Evolutionary conservation across 306 rosid species (phyloP).

Genomic region (Calophaca sinica): DNA sequence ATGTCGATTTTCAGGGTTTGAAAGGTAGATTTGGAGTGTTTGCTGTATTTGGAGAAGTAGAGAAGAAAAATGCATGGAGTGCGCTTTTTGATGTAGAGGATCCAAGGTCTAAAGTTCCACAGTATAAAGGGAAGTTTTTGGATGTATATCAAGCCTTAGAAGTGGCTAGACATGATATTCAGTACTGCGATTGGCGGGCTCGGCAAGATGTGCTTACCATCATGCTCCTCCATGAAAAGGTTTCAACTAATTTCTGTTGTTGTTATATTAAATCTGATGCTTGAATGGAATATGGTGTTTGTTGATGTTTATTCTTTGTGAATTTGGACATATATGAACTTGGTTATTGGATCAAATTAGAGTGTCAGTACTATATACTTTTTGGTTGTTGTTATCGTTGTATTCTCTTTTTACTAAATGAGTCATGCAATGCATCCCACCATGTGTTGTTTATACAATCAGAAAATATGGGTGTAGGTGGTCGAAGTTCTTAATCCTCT

Average conservation of each 20-base stretch:
- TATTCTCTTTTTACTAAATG: not conserved
- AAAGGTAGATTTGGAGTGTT: slow-evolving; percentile 76
- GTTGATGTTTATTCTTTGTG: not conserved
- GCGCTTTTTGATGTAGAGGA: slow-evolving; percentile 94
- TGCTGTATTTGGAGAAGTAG: slow-evolving; percentile 76
- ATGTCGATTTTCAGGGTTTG: slow-evolving; percentile 67
- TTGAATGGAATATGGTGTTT: slow-evolving; percentile 5
- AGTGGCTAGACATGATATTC: slow-evolving; percentile 87
- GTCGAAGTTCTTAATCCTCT: slow-evolving; percentile 83
- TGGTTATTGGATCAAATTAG: not conserved
- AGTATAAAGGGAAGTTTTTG: slow-evolving; percentile 76
- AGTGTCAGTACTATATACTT: not conserved
- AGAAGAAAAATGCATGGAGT: slow-evolving; percentile 82
- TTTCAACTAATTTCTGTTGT: slow-evolving; percentile 33
- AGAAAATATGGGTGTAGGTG: slow-evolving; percentile 48
- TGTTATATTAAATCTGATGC: slow-evolving; percentile 1
- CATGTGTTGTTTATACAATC: not conserved
- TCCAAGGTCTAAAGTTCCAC: slow-evolving; percentile 82
- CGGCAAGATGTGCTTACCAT: slow-evolving; percentile 93
- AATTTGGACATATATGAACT: not conserved
- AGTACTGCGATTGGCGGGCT: slow-evolving; percentile 98
- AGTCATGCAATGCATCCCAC: not conserved
- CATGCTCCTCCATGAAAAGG: slow-evolving; percentile 99
- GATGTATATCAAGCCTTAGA: slow-evolving; percentile 84
- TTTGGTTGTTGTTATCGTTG: not conserved